Percentiles rank a stretch among this genome's conserved stretches.
These are phyloP conservation scores for Chalciporus piperatoides DNA, from an alignment of 1,284 basidiomycete genomes.

Conservation along the genomic window DNA sequence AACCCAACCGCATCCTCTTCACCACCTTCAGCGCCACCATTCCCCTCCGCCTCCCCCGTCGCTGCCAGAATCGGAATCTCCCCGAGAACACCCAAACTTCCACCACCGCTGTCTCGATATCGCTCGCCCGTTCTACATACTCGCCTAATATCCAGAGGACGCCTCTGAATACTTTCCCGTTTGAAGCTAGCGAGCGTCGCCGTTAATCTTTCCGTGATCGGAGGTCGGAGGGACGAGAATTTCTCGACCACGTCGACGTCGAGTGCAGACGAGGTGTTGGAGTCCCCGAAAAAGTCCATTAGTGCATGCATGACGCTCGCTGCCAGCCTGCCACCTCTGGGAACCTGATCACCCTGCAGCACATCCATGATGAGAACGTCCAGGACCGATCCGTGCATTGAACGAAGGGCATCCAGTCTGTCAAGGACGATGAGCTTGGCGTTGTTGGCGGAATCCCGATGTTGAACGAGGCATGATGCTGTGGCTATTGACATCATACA, in stretches of 20 bases:
- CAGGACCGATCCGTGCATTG: conserved; percentile 88
- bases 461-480: conserved; percentile 82
- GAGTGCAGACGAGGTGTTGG: conserved; percentile 91
- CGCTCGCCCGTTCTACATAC: conserved; percentile 45
- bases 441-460: conserved; percentile 97
- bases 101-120: conserved; percentile 73
- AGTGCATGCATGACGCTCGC: conserved; percentile 95
- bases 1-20: conserved; percentile 38
- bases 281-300: conserved; percentile 98
- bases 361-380: conserved; percentile 96
- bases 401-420: conserved; percentile 82
- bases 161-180: conserved; percentile 94
- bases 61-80: conserved; percentile 80
- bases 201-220: conserved; percentile 86
- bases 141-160: conserved; percentile 98
- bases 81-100: conserved; percentile 87
- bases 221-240: conserved; percentile 83
- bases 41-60: too few species aligned
- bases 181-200: conserved; percentile 88
- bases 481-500: conserved; percentile 57
- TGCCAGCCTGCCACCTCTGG: conserved; percentile 97
- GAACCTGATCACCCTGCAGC: conserved; percentile 91
- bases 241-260: conserved; percentile 99
- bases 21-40: too few species aligned
- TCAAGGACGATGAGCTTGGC: conserved; percentile 98